A percentile compares a stretch with the other conserved stretches of the same genome.
Evolutionary conservation across 371 early-diverging fungal genomes (phyloP).

Genomic region (Nematocida ironsii): DNA sequence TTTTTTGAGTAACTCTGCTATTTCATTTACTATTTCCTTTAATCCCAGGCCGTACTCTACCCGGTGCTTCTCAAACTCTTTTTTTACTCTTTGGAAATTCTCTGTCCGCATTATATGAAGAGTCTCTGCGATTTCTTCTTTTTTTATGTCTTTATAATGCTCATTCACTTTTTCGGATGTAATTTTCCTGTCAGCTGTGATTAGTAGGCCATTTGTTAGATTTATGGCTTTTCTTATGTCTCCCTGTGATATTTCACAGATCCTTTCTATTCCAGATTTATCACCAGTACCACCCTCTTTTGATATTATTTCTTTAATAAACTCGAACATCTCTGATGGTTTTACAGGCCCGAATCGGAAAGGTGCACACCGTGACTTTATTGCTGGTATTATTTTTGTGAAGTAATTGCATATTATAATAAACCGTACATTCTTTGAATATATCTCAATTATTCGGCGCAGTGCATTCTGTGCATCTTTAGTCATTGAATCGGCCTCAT

Average conservation of each 20-base stretch:
- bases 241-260: slow-evolving; percentile 78
- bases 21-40: slow-evolving; percentile 35
- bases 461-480: slow-evolving; percentile 93
- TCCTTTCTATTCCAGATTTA: slow-evolving; percentile 76
- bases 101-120: slow-evolving; percentile 43
- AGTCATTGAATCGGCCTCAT: slow-evolving; percentile 98
- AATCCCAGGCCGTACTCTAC: slow-evolving; percentile 45
- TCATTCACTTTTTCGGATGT: slow-evolving; percentile 46
- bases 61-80: slow-evolving; percentile 6
- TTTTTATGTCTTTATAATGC: slow-evolving; percentile 52
- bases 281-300: slow-evolving; percentile 75
- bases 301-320: slow-evolving; percentile 76
- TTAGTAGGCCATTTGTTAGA: slow-evolving; percentile 68
- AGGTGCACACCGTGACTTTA: slow-evolving; percentile 92
- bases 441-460: slow-evolving; percentile 94
- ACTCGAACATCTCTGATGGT: slow-evolving; percentile 74
- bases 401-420: slow-evolving; percentile 96
- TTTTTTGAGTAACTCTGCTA: slow-evolving; percentile 56
- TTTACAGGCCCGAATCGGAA: slow-evolving; percentile 89
- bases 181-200: slow-evolving; percentile 35
- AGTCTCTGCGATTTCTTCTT: slow-evolving; percentile 40
- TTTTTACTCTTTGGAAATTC: slow-evolving; percentile 32
- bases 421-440: slow-evolving; percentile 86
- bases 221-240: slow-evolving; percentile 94
- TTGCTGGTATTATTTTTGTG: slow-evolving; percentile 90